A percentile compares a stretch with the other conserved stretches of the same genome.
Evolutionary conservation across 2,329 filamentous ascomycete species (phyloP).

Genomic region (Aspergillus novofumigatus): DNA sequence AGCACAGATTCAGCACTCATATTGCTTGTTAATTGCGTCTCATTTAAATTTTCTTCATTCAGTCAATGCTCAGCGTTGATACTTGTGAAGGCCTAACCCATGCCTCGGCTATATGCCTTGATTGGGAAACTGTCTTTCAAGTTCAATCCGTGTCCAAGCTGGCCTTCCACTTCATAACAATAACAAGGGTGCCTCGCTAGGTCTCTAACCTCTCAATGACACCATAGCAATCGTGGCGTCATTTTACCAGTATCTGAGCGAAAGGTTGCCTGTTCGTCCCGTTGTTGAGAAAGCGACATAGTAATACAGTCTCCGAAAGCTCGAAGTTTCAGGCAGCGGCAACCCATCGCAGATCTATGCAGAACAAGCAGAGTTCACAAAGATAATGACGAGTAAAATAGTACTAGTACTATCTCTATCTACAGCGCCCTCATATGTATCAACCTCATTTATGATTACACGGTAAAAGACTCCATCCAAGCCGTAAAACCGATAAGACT

Average conservation of each 20-base stretch:
- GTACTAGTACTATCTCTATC: no score
- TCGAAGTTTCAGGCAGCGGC: no score
- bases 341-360: background rate
- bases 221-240: background rate
- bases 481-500: background rate
- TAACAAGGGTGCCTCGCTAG: background rate
- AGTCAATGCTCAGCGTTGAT: constrained; percentile 5
- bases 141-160: background rate
- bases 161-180: background rate
- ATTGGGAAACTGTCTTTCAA: constrained; percentile 10
- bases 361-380: no score
- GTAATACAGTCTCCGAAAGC: background rate
- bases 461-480: background rate
- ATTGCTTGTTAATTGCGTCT: background rate
- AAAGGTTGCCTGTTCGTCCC: background rate
- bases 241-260: background rate
- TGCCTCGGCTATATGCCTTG: constrained; percentile 20
- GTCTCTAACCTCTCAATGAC: background rate
- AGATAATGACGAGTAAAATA: no score
- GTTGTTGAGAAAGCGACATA: background rate
- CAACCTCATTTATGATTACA: background rate
- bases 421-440: no score
- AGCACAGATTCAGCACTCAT: background rate
- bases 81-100: constrained; percentile 6
- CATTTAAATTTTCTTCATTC: background rate